Evolutionary conservation across 2,329 filamentous ascomycete genomes (phyloP).

Genomic region (Colletotrichum tropicicola): DNA sequence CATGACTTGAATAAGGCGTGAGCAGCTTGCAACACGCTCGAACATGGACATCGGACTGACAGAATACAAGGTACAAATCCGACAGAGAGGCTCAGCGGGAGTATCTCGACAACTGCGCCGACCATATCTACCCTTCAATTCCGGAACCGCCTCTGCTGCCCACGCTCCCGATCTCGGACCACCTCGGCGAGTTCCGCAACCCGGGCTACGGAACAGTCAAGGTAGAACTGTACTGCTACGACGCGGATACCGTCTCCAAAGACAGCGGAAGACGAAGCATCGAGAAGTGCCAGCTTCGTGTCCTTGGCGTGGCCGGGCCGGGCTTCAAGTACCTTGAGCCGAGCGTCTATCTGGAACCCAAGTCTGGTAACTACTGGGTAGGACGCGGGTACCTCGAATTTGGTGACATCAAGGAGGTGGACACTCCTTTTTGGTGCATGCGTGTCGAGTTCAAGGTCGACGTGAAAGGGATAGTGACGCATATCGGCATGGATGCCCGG

Average conservation of each 20-base stretch:
- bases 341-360: conserved; percentile 17
- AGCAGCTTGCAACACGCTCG: conserved; percentile 19
- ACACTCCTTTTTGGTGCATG: background rate
- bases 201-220: conserved; percentile 33
- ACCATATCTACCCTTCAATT: conserved; percentile 28
- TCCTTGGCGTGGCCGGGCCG: background rate
- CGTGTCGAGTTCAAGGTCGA: conserved; percentile 8
- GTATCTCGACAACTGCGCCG: conserved; percentile 31
- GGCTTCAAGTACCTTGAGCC: background rate
- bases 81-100: background rate
- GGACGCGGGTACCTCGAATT: background rate
- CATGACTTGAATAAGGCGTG: conserved; percentile 23
- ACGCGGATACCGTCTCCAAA: background rate
- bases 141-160: conserved; percentile 38
- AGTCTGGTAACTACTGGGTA: conserved; percentile 34
- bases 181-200: conserved; percentile 50
- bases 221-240: conserved; percentile 29
- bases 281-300: conserved; percentile 29
- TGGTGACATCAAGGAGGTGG: rapidly evolving
- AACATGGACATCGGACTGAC: background rate
- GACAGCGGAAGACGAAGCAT: background rate
- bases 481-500: conserved; percentile 6
- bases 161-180: conserved; percentile 49
- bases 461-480: background rate
- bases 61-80: background rate